Base-by-base conservation (phyloP, 129 eudicot species). In the Oenanthe sinensis region DNA sequence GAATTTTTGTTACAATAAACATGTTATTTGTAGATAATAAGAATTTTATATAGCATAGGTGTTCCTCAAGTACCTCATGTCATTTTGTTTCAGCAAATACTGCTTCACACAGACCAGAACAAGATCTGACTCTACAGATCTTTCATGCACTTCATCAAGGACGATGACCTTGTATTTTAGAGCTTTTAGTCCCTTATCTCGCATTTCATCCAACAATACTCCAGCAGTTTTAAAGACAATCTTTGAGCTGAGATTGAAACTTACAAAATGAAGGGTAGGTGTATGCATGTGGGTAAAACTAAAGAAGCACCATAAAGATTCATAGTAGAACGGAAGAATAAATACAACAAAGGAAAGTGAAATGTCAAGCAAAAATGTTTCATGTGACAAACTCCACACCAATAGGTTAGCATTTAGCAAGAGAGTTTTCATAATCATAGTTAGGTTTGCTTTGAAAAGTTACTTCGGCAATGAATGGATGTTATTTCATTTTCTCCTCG, bases 211-310 rank as follows among this genome's bases (percentile, higher is more conserved):
- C 90, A 95, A 83, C 85, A 95, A 83, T 77, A 95, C 98, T 83
- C 98, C 98, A 82, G 98, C 97, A 78, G 98, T 95, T 91, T 95
- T 95, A 78, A 95, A 95, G 81, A 95, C 79, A 81, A 95, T 95
- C 78, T 91, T 95, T 42, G 98, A 95, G 72, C 98, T 95, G 91
- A 55, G 68, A 33, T 79, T 13, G 70, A 55, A 78, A 83, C 20
- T 40, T 12, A 22, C 37, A 8, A 49, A 42, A 71, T 79, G 43
- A 33, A 44, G 16, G 17, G 8, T 49, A 70, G 40, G 28, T 28
- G 37, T 47, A 40, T 3, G 79, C 71, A 58, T 30, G 14, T 44
- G 77, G 22, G 22, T 26, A 26, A 48, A 47, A 48, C 5, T 75
- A 33, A 47, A 74, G 49, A 15, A 15, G 24, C 37, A 5, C 58